Conservation (phyloP, 2,329 filamentous ascomycete genomes). For the Fusarium nurragi region DNA sequence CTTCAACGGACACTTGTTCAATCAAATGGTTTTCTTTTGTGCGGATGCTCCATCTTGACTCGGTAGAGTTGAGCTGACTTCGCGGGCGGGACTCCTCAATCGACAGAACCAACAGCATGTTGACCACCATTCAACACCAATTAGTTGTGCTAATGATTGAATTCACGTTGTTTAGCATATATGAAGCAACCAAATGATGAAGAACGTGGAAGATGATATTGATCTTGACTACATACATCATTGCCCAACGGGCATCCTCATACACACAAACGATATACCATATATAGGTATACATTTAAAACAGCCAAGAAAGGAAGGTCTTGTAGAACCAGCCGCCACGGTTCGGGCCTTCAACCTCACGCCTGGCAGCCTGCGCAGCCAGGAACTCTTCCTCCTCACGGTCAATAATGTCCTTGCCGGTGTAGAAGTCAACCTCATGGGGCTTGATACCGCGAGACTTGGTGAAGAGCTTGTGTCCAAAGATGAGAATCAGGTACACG, state of each 20-base stretch:
- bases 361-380: constrained; percentile 50
- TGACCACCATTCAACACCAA: background rate
- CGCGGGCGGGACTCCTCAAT: too few species aligned
- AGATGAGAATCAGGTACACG: constrained; percentile 74
- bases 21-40: too few species aligned
- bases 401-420: constrained; percentile 78
- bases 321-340: constrained; percentile 51
- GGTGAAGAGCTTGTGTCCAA: constrained; percentile 71
- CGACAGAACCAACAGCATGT: too few species aligned
- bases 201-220: constrained; percentile 17
- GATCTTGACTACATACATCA: constrained; percentile 29
- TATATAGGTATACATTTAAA: constrained; percentile 38
- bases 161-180: background rate
- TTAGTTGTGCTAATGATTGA: background rate
- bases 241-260: constrained; percentile 3
- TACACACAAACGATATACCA: constrained; percentile 6
- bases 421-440: constrained; percentile 73
- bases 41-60: too few species aligned
- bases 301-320: constrained; percentile 52
- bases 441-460: constrained; percentile 65
- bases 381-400: constrained; percentile 76
- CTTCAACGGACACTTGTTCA: too few species aligned
- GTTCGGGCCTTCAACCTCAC: constrained; percentile 38
- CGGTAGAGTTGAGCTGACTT: too few species aligned
- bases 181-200: background rate